Percentiles rank a stretch among this genome's conserved stretches.
phyloP scores from a whole-genome alignment of 2,329 filamentous ascomycete species.

The Boeremia lycopersici region DNA sequence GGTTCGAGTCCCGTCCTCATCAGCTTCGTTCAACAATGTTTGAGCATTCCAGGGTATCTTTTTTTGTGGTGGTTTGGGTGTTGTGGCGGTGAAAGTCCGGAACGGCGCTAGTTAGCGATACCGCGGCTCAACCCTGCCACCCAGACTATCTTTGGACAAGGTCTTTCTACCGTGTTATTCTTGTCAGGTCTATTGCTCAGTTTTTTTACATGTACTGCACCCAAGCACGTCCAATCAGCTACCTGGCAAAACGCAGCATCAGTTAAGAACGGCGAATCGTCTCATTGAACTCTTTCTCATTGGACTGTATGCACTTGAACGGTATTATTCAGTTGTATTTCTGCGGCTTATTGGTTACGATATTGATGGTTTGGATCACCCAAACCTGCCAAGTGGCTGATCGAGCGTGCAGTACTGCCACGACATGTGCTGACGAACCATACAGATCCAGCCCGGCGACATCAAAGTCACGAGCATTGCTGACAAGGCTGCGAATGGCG shows the following conservation, averaged over 20 bases:
- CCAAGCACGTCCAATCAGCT: neutral
- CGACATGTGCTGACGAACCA: constrained; percentile 16
- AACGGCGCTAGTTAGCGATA: constrained; percentile 13
- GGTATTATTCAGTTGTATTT: no score
- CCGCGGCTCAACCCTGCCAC: constrained; percentile 1
- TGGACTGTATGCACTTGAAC: no score
- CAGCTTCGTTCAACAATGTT: constrained; percentile 38
- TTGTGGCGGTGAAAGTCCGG: constrained; percentile 10
- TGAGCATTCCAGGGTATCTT: constrained; percentile 32
- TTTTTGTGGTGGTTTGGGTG: constrained; percentile 23
- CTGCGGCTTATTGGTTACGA: no score
- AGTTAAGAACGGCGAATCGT: no score
- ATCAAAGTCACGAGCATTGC: constrained; percentile 78
- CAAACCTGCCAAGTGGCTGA: no score
- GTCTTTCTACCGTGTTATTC: neutral
- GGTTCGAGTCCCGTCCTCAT: constrained; percentile 51
- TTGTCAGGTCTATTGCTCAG: no score
- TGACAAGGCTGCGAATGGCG: constrained; percentile 81
- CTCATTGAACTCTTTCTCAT: no score
- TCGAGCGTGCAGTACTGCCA: no score
- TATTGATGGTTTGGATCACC: no score
- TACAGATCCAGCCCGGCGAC: constrained; percentile 75
- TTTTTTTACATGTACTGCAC: neutral
- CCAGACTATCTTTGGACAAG: neutral
- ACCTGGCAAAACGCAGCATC: no score